phyloP scores from a whole-genome alignment of 352 stramenopile species.

The Pythium brachiatum region DNA sequence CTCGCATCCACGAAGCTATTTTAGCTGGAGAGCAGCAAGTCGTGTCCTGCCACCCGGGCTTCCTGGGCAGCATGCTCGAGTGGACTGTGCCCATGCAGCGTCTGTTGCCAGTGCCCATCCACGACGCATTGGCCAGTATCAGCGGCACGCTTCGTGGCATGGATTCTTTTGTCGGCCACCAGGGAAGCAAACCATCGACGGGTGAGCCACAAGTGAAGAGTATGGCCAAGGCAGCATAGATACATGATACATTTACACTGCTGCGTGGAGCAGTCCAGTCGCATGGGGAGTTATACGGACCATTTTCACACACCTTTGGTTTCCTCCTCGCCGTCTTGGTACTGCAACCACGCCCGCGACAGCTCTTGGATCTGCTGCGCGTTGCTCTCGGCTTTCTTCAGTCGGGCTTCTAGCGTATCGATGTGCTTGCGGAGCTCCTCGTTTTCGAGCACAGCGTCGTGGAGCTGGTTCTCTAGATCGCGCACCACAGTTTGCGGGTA shows the following conservation, averaged over 20 bases:
- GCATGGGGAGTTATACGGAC: background rate
- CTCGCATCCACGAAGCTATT: constrained; percentile 55
- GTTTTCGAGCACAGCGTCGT: constrained; percentile 37
- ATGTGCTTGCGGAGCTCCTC: constrained; percentile 36
- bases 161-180: constrained; percentile 61
- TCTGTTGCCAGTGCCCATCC: constrained; percentile 52
- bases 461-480: constrained; percentile 24
- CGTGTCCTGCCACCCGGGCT: constrained; percentile 55
- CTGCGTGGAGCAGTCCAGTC: background rate
- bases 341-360: constrained; percentile 43
- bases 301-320: background rate
- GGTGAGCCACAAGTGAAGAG: no score
- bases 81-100: constrained; percentile 38
- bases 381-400: constrained; percentile 36
- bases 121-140: constrained; percentile 36
- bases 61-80: constrained; percentile 35
- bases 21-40: constrained; percentile 44
- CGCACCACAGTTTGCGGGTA: constrained; percentile 27
- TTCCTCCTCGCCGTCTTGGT: constrained; percentile 11
- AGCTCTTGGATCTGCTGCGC: constrained; percentile 43
- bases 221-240: background rate
- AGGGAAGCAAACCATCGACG: background rate
- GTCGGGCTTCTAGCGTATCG: constrained; percentile 31
- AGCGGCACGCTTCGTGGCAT: constrained; percentile 54
- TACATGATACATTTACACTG: background rate